Evolutionary conservation across 2,329 filamentous ascomycete species (phyloP).

Genomic region (Cadophora sp.): DNA sequence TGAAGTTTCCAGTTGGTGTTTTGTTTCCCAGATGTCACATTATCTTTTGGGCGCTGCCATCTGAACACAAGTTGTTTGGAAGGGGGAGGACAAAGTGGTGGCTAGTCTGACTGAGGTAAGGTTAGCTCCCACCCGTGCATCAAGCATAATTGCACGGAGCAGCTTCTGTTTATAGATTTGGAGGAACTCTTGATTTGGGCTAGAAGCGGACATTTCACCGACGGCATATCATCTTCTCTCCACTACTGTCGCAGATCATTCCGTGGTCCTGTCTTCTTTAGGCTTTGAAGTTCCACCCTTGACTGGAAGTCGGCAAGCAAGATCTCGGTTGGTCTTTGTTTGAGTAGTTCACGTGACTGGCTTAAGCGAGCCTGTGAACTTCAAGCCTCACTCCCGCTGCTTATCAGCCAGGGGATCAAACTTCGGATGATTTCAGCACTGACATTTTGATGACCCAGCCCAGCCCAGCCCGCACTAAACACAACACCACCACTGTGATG

Average conservation of each 20-base stretch:
- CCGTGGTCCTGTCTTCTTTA: neutral
- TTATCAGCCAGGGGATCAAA: too few relatives aligned
- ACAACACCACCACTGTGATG: neutral
- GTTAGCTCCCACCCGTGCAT: neutral
- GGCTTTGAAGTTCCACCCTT: neutral
- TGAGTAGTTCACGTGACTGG: neutral
- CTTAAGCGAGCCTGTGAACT: neutral
- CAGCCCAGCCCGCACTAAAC: neutral
- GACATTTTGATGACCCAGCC: conserved; percentile 2
- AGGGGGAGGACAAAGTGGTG: neutral
- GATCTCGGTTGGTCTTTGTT: neutral
- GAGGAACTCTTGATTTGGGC: neutral
- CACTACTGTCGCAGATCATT: conserved; percentile 8
- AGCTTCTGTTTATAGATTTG: neutral
- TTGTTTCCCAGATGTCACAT: neutral
- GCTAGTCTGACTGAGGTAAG: neutral
- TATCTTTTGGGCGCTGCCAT: neutral
- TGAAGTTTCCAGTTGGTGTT: too few relatives aligned
- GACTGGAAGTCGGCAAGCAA: too few relatives aligned
- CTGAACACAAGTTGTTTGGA: neutral
- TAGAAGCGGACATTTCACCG: neutral
- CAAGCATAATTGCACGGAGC: neutral
- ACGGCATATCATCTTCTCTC: conserved; percentile 5
- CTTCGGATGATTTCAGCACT: neutral
- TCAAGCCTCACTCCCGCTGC: neutral